Conservation (phyloP, 805 yeast genomes). For the Pichia nanzhaoensis region DNA sequence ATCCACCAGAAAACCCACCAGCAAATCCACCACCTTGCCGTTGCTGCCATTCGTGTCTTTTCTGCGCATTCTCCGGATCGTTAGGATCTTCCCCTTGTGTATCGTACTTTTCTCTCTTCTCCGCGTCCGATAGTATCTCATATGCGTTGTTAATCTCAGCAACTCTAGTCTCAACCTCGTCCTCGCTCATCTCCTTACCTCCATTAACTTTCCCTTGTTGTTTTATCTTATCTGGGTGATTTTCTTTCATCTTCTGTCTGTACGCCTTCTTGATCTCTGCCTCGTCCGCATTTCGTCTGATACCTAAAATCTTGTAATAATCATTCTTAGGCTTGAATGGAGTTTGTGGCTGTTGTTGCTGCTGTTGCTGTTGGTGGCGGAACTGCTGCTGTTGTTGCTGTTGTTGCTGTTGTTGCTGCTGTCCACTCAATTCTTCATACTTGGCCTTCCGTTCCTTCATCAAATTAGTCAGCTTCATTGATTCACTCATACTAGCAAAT, state of each 20-base stretch:
- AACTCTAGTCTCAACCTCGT: slow-evolving; percentile 75
- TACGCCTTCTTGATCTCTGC: slow-evolving; percentile 75
- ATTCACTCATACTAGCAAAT: slow-evolving; percentile 30
- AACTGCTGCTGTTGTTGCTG: slow-evolving; percentile 32
- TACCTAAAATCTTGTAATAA: slow-evolving; percentile 72
- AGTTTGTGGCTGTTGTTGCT: slow-evolving; percentile 31
- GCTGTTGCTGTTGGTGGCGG: slow-evolving; percentile 42
- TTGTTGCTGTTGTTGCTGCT: slow-evolving; percentile 34
- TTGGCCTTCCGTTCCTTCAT: slow-evolving; percentile 27
- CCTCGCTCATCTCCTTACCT: slow-evolving; percentile 51
- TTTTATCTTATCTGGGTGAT: slow-evolving; percentile 89
- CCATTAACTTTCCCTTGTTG: slow-evolving; percentile 7
- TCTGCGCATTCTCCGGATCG: slow-evolving; percentile 14
- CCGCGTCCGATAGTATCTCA: slow-evolving; percentile 69
- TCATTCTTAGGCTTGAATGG: slow-evolving; percentile 37
- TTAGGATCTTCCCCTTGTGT: slow-evolving; percentile 23
- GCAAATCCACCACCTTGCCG: slow-evolving; percentile 11
- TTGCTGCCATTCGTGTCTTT: slow-evolving; percentile 9
- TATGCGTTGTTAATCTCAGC: slow-evolving; percentile 91
- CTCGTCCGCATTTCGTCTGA: slow-evolving; percentile 59
- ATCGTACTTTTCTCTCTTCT: slow-evolving; percentile 61
- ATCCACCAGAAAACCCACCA: background rate
- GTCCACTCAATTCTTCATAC: slow-evolving; percentile 7
- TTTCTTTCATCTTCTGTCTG: slow-evolving; percentile 67
- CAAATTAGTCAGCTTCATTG: slow-evolving; percentile 35